Base-by-base conservation (phyloP, 139 green algal genomes). In the Helicosporidium sp. region DNA sequence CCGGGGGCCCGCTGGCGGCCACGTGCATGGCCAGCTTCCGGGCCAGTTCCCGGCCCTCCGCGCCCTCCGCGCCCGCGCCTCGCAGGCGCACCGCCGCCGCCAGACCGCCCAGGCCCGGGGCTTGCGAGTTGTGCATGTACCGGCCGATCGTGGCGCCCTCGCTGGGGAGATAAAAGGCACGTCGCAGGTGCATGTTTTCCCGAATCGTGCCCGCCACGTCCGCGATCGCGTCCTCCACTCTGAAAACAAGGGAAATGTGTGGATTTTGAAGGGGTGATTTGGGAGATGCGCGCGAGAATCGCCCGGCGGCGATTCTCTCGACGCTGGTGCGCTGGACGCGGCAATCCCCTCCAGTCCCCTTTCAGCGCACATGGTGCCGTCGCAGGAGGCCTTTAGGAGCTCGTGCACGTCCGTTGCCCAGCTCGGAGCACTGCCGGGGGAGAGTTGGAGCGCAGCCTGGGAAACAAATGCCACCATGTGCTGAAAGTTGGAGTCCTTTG, bases 181-280 rank as follows among this genome's bases (percentile, higher is more conserved):
- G 57, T 12, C 82, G 57, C n/a, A 90, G 64, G 37, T 49, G 46
- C n/a, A 92, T 61, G 45, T 90, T 90, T 34, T 92, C 82, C 0
- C 82, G 64, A 8, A 92, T 67, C 34, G 60, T 51, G 2, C 64
- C 72, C 1, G 75, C 81, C 22, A 84, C 48, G 7, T 64, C 54
- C 1, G 62, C 58, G 8, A 79, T 68, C 10, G 69, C 65, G 16
- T 82, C 75, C 3, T 20, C 60, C 17, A 81, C 48, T 12, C 59
- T 71, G 24, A 25, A 44, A 45, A 17, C 13, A 36, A 37, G 15
- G 17, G 16, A 43, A 36, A 19, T 42, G 10, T 45, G 27, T 23
- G 19, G 35, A 19, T n/a, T n/a, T n/a, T n/a, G n/a, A n/a, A n/a
- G n/a, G n/a, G n/a, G n/a, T n/a, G n/a, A n/a, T n/a, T n/a, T n/a